Conservation (phyloP, 345 rosid genomes). For the Eucalyptus urophylla region DNA sequence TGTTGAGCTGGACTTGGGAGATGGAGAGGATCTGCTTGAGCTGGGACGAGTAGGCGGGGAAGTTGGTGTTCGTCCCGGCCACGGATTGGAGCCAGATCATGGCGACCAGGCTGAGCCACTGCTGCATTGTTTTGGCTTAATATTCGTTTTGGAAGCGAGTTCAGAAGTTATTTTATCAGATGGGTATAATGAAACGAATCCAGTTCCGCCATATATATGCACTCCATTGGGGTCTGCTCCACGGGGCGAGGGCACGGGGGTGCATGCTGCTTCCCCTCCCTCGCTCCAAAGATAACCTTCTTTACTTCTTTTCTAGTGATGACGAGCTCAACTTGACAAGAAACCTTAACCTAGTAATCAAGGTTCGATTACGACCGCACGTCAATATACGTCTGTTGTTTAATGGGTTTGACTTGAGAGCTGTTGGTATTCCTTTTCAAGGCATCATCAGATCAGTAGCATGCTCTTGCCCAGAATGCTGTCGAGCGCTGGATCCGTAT, state of each 20-base stretch:
- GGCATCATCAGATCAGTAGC: neutral
- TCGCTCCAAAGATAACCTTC: neutral
- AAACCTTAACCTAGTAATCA: neutral
- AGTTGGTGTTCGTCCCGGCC: conserved; percentile 70
- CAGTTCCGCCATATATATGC: neutral
- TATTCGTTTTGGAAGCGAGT: neutral
- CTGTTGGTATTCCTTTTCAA: neutral
- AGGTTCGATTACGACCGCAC: neutral
- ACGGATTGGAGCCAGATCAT: conserved; percentile 75
- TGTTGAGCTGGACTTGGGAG: conserved; percentile 72
- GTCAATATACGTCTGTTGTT: neutral
- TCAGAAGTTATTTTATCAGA: neutral
- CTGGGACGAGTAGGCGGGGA: conserved; percentile 87
- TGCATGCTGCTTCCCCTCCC: neutral
- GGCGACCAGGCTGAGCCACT: conserved; percentile 70
- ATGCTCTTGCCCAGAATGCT: neutral
- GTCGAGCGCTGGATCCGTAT: neutral
- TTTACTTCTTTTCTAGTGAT: neutral
- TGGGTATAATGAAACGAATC: neutral
- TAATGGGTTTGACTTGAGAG: neutral
- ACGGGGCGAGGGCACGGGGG: neutral
- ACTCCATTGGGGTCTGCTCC: neutral
- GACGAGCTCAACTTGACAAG: neutral
- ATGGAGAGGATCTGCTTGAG: conserved; percentile 62
- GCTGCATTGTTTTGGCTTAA: neutral